A percentile compares a stretch with the other conserved stretches of the same genome.
These are phyloP conservation scores for Scalesia atractyloides DNA, from an alignment of 129 eudicot species.

Conservation along the genomic window DNA sequence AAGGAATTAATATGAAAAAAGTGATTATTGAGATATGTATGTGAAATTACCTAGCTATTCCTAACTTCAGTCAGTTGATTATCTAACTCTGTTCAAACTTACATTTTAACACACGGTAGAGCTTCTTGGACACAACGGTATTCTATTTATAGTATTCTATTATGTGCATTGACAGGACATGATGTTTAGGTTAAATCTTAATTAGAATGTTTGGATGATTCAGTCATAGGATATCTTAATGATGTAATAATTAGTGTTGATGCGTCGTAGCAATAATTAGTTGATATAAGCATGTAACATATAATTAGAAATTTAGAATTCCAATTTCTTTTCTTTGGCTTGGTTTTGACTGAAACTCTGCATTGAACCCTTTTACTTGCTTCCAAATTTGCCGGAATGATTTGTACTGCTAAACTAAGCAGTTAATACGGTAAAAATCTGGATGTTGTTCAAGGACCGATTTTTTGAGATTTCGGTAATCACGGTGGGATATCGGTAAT, in stretches of 20 bases:
- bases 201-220: not conserved
- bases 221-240: not conserved
- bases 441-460: too few species aligned
- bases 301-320: not conserved
- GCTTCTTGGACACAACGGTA: not conserved
- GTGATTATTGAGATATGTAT: not conserved
- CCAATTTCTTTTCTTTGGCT: not conserved
- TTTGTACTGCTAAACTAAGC: not conserved
- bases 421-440: too few species aligned
- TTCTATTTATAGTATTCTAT: not conserved
- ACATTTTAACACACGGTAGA: not conserved
- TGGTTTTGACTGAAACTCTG: not conserved
- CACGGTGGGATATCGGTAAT: too few species aligned
- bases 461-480: too few species aligned
- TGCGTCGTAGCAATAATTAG: not conserved
- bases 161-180: not conserved
- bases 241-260: not conserved
- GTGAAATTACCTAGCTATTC: not conserved
- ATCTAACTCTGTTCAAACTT: not conserved
- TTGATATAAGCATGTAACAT: not conserved
- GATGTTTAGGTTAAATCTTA: not conserved
- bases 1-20: not conserved
- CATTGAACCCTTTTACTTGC: not conserved
- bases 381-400: constrained; percentile 1
- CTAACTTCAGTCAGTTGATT: not conserved